Percentiles rank a stretch among this genome's conserved stretches.
Evolutionary conservation across 768 basidiomycete species (phyloP).

Genomic region (Tubosaeta sp.): DNA sequence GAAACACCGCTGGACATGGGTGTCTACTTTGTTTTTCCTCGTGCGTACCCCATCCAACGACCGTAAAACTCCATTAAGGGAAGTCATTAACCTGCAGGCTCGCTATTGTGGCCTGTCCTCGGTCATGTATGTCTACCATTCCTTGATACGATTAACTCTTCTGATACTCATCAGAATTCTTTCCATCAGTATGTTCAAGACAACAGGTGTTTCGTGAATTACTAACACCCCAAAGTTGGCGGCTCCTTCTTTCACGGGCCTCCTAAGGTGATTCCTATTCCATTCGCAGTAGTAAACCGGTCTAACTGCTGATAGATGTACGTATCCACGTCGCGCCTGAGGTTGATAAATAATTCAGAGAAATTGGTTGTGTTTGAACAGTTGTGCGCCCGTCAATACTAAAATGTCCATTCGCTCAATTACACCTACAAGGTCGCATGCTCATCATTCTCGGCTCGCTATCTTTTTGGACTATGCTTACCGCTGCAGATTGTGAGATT

Average conservation of each 20-base stretch:
- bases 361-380: background rate
- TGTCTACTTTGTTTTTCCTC: background rate
- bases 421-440: background rate
- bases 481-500: constrained; percentile 7
- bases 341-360: background rate
- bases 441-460: background rate
- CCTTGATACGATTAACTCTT: no score
- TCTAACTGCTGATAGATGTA: background rate
- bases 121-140: background rate
- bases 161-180: background rate
- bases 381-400: background rate
- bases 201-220: background rate
- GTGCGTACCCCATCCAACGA: background rate
- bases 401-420: background rate
- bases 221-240: background rate
- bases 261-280: background rate
- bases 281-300: no score
- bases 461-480: background rate
- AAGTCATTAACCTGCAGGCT: background rate
- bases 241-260: background rate
- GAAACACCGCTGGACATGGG: background rate
- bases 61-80: background rate
- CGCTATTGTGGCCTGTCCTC: constrained; percentile 1
- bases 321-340: background rate
- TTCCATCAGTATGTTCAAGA: background rate